Evolutionary conservation across 495 filamentous ascomycete species (phyloP).

Genomic region (Aspergillus sclerotiicarbonarius): DNA sequence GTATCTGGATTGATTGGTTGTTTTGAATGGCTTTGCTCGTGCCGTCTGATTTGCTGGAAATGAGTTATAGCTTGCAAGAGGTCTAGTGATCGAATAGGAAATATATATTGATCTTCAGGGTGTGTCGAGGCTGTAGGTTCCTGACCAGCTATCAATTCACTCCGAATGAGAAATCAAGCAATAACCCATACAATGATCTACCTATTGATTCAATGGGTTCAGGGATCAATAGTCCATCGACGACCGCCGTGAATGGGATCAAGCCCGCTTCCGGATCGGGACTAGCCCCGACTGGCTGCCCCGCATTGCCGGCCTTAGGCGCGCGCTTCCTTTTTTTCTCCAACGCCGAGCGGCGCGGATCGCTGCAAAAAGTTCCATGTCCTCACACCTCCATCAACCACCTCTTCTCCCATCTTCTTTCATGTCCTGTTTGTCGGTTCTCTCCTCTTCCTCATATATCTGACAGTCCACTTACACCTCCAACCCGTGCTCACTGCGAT

Average conservation of each 20-base stretch:
- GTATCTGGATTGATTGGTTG: conserved; percentile 12
- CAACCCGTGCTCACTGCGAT: not conserved
- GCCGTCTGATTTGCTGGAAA: conserved; percentile 10
- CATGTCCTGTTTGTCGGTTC: not conserved
- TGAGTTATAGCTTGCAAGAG: conserved; percentile 2
- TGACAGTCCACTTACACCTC: not conserved
- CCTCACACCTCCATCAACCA: not conserved
- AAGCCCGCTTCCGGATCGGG: conserved; percentile 3
- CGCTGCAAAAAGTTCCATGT: conserved; percentile 1
- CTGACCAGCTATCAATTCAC: not conserved
- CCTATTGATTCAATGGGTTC: no score
- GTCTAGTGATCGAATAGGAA: conserved; percentile 15
- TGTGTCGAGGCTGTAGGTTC: not conserved
- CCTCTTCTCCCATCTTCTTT: not conserved
- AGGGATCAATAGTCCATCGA: not conserved
- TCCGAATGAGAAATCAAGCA: no score
- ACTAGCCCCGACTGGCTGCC: conserved; percentile 6
- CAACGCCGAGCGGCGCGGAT: not conserved
- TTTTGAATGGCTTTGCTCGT: conserved; percentile 6
- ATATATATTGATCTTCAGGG: conserved; percentile 19
- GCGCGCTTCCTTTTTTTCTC: conserved; percentile 15
- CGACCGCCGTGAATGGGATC: not conserved
- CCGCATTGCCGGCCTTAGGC: conserved; percentile 17
- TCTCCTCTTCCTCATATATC: not conserved
- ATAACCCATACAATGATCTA: no score